Conservation (phyloP, 176 grass and related monocot species). For the Avena eriantha region DNA sequence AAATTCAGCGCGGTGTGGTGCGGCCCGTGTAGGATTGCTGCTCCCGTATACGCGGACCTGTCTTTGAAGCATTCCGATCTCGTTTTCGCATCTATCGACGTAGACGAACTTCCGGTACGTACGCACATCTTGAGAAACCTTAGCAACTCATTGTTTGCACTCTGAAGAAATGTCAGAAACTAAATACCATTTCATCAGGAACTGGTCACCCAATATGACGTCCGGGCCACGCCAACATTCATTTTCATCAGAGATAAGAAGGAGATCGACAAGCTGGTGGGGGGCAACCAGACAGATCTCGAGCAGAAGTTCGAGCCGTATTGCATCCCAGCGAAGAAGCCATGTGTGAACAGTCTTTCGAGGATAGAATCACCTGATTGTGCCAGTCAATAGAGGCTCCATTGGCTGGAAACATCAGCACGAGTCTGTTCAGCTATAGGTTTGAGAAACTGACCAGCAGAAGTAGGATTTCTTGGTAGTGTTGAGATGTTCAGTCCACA, state of each 20-base stretch:
- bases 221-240: conserved; percentile 83
- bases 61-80: conserved; percentile 66
- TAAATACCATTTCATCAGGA: conserved; percentile 45
- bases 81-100: conserved; percentile 69
- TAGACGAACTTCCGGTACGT: conserved; percentile 77
- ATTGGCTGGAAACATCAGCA: conserved; percentile 29
- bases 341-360: not conserved
- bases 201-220: conserved; percentile 52
- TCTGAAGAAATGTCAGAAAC: not conserved
- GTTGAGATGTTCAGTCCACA: conserved; percentile 31
- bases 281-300: conserved; percentile 64
- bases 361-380: not conserved
- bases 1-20: conserved; percentile 88
- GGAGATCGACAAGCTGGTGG: conserved; percentile 67
- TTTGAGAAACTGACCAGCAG: conserved; percentile 40
- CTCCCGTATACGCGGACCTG: conserved; percentile 58
- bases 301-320: conserved; percentile 62
- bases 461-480: conserved; percentile 56
- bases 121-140: not conserved
- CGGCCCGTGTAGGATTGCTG: conserved; percentile 62
- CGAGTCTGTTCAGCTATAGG: conserved; percentile 36
- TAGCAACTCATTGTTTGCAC: not conserved
- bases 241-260: conserved; percentile 66
- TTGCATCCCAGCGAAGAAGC: not conserved
- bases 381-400: conserved; percentile 37